Conservation (phyloP, 2,329 filamentous ascomycete genomes). For the Thelonectria rubi region DNA sequence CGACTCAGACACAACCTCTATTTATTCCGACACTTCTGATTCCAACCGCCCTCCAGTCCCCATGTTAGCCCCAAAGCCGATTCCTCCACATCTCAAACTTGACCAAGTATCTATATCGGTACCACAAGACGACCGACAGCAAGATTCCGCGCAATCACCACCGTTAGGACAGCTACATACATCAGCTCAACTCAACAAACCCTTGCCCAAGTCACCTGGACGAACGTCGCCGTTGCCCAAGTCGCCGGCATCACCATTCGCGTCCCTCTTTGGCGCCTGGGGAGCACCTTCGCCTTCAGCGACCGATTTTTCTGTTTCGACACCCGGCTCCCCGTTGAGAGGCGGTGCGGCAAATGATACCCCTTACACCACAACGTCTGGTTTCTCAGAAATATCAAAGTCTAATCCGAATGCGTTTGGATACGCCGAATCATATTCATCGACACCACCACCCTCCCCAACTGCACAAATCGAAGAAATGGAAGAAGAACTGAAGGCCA, state of each 20-base stretch:
- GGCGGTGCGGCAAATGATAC: constrained; percentile 47
- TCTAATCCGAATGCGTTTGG: constrained; percentile 57
- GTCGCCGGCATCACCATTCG: constrained; percentile 54
- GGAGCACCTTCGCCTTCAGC: constrained; percentile 53
- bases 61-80: constrained; percentile 59
- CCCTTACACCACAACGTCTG: constrained; percentile 39
- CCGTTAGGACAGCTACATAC: constrained; percentile 39
- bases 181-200: constrained; percentile 60
- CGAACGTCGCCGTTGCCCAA: constrained; percentile 52
- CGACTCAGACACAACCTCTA: constrained; percentile 34
- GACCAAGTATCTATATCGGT: constrained; percentile 51
- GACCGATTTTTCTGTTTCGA: constrained; percentile 63
- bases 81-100: constrained; percentile 63
- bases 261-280: constrained; percentile 63
- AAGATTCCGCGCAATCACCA: constrained; percentile 39
- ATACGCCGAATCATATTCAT: constrained; percentile 62
- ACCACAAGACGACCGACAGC: constrained; percentile 39
- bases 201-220: constrained; percentile 63
- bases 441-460: constrained; percentile 56
- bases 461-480: constrained; percentile 78
- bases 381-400: constrained; percentile 48
- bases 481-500: constrained; percentile 92
- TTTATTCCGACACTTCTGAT: constrained; percentile 49
- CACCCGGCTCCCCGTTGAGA: constrained; percentile 58
- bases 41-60: constrained; percentile 54